These are phyloP conservation scores for Serendipita sp. DNA, from an alignment of 768 basidiomycete species.

Conservation along the genomic window DNA sequence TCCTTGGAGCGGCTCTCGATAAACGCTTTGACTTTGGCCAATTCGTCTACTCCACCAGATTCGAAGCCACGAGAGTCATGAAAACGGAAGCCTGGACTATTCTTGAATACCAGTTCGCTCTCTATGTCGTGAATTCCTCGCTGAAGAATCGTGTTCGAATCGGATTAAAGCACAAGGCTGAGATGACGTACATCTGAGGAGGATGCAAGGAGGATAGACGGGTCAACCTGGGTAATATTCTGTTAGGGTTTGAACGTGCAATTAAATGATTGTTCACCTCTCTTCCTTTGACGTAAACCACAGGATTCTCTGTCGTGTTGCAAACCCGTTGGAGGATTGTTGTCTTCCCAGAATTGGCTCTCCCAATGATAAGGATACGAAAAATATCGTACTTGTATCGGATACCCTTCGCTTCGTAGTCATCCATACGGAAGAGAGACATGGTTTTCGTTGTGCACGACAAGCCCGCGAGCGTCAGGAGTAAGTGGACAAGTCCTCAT, in stretches of 20 bases:
- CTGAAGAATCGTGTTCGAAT: constrained; percentile 9
- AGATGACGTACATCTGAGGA: not conserved
- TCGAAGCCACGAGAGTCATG: constrained; percentile 29
- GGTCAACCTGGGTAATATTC: not conserved
- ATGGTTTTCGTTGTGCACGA: too few species aligned
- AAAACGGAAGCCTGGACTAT: constrained; percentile 22
- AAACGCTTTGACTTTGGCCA: constrained; percentile 19
- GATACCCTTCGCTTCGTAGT: too few species aligned
- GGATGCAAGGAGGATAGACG: not conserved
- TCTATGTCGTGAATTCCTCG: constrained; percentile 23
- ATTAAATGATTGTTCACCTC: not conserved
- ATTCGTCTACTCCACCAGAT: constrained; percentile 18
- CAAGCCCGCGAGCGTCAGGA: too few species aligned
- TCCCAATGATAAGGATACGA: constrained; percentile 11
- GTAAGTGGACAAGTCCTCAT: too few species aligned
- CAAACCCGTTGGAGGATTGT: constrained; percentile 10
- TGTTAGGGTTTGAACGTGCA: not conserved
- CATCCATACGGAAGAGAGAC: too few species aligned
- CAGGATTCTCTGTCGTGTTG: constrained; percentile 7
- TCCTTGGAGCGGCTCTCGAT: constrained; percentile 15
- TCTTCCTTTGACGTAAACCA: constrained; percentile 2
- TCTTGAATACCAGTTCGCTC: constrained; percentile 18
- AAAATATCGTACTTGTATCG: constrained; percentile 10
- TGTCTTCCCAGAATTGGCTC: constrained; percentile 11
- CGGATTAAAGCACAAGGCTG: too few species aligned